phyloP scores from a whole-genome alignment of 1,284 basidiomycete species.

The Sphaerobolus stellatus region DNA sequence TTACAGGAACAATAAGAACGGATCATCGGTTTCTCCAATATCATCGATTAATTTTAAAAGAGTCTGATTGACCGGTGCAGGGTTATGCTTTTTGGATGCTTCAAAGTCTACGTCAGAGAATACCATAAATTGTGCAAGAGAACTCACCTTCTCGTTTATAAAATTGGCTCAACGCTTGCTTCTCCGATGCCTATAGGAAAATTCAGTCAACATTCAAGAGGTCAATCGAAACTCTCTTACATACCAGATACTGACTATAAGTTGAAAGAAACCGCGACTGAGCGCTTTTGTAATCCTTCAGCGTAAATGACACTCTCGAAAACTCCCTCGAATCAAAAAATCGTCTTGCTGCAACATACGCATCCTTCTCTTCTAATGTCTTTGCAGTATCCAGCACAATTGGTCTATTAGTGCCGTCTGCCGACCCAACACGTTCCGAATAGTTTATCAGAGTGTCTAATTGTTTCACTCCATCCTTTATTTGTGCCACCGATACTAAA shows the following conservation, averaged over 20 bases:
- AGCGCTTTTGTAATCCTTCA: slow-evolving; percentile 63
- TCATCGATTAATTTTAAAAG: slow-evolving; percentile 61
- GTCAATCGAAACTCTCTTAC: slow-evolving; percentile 28
- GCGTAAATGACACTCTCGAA: slow-evolving; percentile 66
- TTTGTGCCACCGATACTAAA: slow-evolving; percentile 35
- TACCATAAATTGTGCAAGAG: slow-evolving; percentile 21
- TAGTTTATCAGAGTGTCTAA: slow-evolving; percentile 20
- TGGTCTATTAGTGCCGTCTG: slow-evolving; percentile 20
- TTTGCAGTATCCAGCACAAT: slow-evolving; percentile 28
- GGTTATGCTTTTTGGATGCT: slow-evolving; percentile 75
- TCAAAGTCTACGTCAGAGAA: slow-evolving; percentile 2
- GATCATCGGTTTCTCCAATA: slow-evolving; percentile 63
- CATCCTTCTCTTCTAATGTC: slow-evolving; percentile 61
- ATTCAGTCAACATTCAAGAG: background rate
- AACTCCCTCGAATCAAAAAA: slow-evolving; percentile 83
- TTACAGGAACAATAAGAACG: slow-evolving; percentile 85
- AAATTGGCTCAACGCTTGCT: slow-evolving; percentile 66
- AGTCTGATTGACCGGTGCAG: slow-evolving; percentile 65
- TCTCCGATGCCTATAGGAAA: slow-evolving; percentile 57
- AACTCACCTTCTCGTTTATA: slow-evolving; percentile 68
- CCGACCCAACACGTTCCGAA: slow-evolving; percentile 17
- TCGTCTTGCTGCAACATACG: slow-evolving; percentile 68
- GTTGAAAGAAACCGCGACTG: slow-evolving; percentile 77
- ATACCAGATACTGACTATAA: slow-evolving; percentile 85
- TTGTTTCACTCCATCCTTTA: slow-evolving; percentile 14